Base-by-base conservation (phyloP, 2,329 filamentous ascomycete genomes). In the Diaporthe helianthi region DNA sequence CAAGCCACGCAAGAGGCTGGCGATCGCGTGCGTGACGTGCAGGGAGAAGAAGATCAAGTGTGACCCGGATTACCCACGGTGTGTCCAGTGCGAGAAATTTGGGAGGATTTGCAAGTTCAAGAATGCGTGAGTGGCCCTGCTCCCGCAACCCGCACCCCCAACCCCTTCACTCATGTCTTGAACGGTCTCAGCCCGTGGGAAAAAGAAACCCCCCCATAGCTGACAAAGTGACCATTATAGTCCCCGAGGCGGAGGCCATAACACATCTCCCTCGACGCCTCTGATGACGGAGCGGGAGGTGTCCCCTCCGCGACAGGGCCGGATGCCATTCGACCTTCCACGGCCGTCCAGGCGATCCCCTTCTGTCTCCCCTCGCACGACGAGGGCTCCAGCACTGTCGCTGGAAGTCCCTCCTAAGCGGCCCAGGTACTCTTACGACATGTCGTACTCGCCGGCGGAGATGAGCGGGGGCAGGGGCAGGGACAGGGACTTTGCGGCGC, bases 1-100 rank as follows among this genome's bases (percentile, higher is more conserved):
- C 17, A 97, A 97, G 82, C 94, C 94, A 58, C 89, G 94, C 73
- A 98, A 98, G 82, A 87, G 94, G 68, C 85, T 97, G 68, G 94
- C 94, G 29, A 94, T 97, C 78, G 93, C 93, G n/a, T 98, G 94
- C 77, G 86, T 97, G 69, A 96, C 93, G 15, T 98, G 94, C 78
- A 89, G 94, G 63, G 94, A 97, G 81, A 98, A 97, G 88, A 98
- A 97, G 85, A 97, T 98, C 82, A 97, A 97, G 80, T 98, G 94
- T 76, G 93, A 97, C 73, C 94, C 94, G 1, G 93, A 94, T 74
- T 91, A 89, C 73, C 92, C 92, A 47, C 93, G 93, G 74, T 98
- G 94, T 75, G 88, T 94, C 66, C 94, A 97, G 80, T 98, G 94
- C 78, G 92, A 96, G 78, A 97, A 97, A 81, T 95, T 95, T 76